Evolutionary conservation across 1,284 basidiomycete genomes (phyloP), one percentile per base, ranked within the genome.

Genomic region (Ganoderma meredithae): DNA sequence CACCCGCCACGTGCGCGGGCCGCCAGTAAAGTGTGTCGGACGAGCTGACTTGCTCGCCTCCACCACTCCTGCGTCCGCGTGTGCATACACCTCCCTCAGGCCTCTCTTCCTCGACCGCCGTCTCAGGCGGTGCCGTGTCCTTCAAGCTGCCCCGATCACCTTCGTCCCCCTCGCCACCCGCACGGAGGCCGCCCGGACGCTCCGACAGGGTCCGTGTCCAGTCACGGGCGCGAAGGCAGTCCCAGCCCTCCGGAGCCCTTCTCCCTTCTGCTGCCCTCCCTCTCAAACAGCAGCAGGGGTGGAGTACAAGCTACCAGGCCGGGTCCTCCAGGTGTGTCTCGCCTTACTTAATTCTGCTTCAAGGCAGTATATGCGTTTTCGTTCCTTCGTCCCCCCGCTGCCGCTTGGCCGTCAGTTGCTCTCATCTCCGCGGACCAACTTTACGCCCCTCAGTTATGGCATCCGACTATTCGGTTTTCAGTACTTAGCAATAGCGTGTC

Each of bases 301-400:
- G 92, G 89, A 94, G 91, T 75, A 93, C 93, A n/a, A 94, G 92
- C 74, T 94, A 94, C 79, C 90, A 92, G 69, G 92, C 89, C 22
- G 93, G 92, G 43, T 91, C 91, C 36, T 94, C 92, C 17, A 87
- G 90, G 90, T 91, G 67, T 61, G 81, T 76, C 13, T 17, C 25
- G 40, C 41, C 59, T n/a, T 65, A 22, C 36, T 12, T 17, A 6
- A 25, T 7, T 40, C 19, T 22, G 8, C 6, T 58, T 9, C 19
- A 12, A n/a, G 19, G 17, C 3, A 39, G 10, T 13, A 19, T 19
- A 12, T 3, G 55, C 19, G n/a, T 58, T 17, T 13, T 36, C 55
- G 33, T 58, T 39, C 27, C 7, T 58, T 58, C 55, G n/a, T 39
- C 33, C 12, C 31, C 33, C 17, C 33, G 19, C 19, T 15, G 33